Evolutionary conservation across 1,284 basidiomycete species (phyloP).

Genomic region (Apiotrichum gamsii): DNA sequence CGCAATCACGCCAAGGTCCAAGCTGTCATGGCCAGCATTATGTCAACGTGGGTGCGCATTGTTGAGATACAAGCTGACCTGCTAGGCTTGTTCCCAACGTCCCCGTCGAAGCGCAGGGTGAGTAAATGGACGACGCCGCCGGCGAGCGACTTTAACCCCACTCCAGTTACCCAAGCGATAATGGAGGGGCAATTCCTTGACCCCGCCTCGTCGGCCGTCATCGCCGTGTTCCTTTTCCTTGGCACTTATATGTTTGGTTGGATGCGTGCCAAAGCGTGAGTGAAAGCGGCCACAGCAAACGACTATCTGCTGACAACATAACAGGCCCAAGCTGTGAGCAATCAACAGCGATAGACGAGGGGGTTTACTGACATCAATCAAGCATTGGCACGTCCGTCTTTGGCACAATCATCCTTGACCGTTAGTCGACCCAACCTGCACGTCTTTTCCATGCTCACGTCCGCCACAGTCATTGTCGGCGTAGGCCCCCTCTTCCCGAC

Average conservation of each 20-base stretch:
- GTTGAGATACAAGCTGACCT: not conserved
- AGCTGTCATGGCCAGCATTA: not conserved
- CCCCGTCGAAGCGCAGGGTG: slow-evolving; percentile 52
- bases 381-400: too few relatives aligned
- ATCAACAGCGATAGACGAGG: too few relatives aligned
- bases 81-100: slow-evolving; percentile 50
- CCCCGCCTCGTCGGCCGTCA: slow-evolving; percentile 54
- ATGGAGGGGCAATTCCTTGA: slow-evolving; percentile 67
- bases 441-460: too few relatives aligned
- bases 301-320: too few relatives aligned
- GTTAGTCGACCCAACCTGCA: slow-evolving; percentile 15
- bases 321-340: slow-evolving; percentile 55
- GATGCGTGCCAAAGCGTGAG: slow-evolving; percentile 59
- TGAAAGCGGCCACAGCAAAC: too few relatives aligned
- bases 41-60: not conserved
- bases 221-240: slow-evolving; percentile 64
- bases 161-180: too few relatives aligned
- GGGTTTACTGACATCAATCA: too few relatives aligned
- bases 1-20: slow-evolving; percentile 51
- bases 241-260: slow-evolving; percentile 59
- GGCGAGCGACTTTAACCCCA: too few relatives aligned
- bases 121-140: too few relatives aligned
- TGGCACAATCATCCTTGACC: slow-evolving; percentile 45
- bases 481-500: slow-evolving; percentile 59
- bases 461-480: slow-evolving; percentile 55